Evolutionary conservation across 768 basidiomycete species (phyloP).

Genomic region (Trametes gibbosa): DNA sequence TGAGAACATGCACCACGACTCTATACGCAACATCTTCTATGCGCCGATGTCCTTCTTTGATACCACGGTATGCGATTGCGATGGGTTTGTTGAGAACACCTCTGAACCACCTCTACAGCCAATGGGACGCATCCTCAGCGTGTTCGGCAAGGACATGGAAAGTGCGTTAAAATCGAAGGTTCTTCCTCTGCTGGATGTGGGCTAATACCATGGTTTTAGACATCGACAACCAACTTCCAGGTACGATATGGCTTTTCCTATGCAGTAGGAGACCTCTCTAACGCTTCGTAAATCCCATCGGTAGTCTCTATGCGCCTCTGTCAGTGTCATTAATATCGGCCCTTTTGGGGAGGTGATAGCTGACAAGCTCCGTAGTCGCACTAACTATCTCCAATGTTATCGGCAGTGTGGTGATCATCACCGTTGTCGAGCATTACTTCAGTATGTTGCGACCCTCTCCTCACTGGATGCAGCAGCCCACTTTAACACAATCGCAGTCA

Average conservation of each 20-base stretch:
- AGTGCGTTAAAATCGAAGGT: constrained; percentile 33
- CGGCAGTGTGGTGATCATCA: constrained; percentile 54
- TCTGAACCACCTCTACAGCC: constrained; percentile 32
- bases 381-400: constrained; percentile 49
- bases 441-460: constrained; percentile 34
- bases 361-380: constrained; percentile 35
- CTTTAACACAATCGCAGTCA: constrained; percentile 35
- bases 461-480: neutral
- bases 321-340: constrained; percentile 33
- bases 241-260: constrained; percentile 27
- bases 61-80: constrained; percentile 44
- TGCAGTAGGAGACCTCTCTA: neutral
- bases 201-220: constrained; percentile 30
- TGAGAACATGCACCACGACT: constrained; percentile 56
- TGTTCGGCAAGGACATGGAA: constrained; percentile 68
- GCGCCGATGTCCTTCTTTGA: constrained; percentile 82
- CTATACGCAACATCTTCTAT: constrained; percentile 56
- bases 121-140: constrained; percentile 55
- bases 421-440: constrained; percentile 60
- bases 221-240: constrained; percentile 59
- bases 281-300: neutral
- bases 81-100: neutral
- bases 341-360: neutral
- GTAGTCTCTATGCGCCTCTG: constrained; percentile 57
- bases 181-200: neutral